Evolutionary conservation across 352 stramenopile species (phyloP).

Genomic region (Globisporangium radiosum): DNA sequence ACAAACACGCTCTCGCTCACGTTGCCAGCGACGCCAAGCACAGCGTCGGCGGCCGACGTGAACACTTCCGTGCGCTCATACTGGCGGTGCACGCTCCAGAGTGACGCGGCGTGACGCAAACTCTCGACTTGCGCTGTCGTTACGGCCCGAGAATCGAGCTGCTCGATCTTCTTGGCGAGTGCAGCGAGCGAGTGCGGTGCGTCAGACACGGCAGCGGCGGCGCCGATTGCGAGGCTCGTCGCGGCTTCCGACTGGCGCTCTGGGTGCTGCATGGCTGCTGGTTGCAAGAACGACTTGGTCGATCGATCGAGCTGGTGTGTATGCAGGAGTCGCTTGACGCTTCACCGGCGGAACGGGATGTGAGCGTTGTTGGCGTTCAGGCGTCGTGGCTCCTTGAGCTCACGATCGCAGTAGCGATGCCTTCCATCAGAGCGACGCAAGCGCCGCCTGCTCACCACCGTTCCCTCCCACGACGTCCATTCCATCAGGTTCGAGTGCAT

Average conservation of each 20-base stretch:
- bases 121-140: too few species aligned
- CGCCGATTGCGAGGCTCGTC: conserved; percentile 9
- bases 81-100: conserved; percentile 26
- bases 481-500: too few species aligned
- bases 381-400: too few species aligned
- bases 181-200: conserved; percentile 8
- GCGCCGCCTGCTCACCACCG: too few species aligned
- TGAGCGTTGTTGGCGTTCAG: neutral
- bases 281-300: neutral
- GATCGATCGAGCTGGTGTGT: neutral
- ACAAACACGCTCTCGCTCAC: conserved; percentile 58
- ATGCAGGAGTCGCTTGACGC: neutral
- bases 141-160: neutral
- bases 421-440: too few species aligned
- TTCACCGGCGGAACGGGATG: conserved; percentile 11
- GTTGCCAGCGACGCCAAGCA: conserved; percentile 51
- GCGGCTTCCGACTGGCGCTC: conserved; percentile 29
- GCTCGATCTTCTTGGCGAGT: conserved; percentile 6
- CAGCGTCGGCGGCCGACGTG: conserved; percentile 44
- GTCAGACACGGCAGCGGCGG: conserved; percentile 6
- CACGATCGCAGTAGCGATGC: too few species aligned
- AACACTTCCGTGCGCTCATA: conserved; percentile 41
- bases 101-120: conserved; percentile 8
- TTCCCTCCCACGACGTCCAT: too few species aligned
- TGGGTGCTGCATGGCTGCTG: conserved; percentile 14